Evolutionary conservation across 192 early-diverging fungal species (phyloP).

Genomic region (Coemansia sp.): DNA sequence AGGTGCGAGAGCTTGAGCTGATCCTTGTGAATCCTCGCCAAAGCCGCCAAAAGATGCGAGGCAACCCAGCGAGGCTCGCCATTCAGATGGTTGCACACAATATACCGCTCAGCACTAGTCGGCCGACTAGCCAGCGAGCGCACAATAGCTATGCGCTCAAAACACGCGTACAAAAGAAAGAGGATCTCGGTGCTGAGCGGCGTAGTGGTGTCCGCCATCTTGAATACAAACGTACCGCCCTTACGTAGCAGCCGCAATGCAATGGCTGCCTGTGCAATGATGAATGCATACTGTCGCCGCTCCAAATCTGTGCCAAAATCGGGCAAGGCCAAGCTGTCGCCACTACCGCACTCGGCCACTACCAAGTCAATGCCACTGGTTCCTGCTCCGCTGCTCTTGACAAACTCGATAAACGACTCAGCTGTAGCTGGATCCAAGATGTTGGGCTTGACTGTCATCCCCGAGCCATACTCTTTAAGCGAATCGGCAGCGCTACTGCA

Average conservation of each 20-base stretch:
- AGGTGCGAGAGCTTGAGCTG: conserved; percentile 39
- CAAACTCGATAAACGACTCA: conserved; percentile 26
- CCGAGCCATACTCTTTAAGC: neutral
- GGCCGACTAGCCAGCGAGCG: conserved; percentile 22
- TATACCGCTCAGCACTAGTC: conserved; percentile 28
- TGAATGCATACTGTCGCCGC: conserved; percentile 26
- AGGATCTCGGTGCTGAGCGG: conserved; percentile 44
- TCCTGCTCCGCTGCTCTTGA: neutral
- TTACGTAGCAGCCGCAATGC: conserved; percentile 21
- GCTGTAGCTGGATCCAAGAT: conserved; percentile 19
- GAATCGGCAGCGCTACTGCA: neutral
- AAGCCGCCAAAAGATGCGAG: conserved; percentile 20
- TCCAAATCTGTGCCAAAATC: conserved; percentile 18
- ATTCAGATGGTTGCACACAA: conserved; percentile 29
- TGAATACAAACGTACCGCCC: conserved; percentile 46
- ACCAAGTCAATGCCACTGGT: conserved; percentile 35
- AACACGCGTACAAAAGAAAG: conserved; percentile 32
- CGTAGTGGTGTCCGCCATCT: conserved; percentile 22
- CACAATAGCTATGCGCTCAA: conserved; percentile 40
- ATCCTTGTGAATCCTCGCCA: conserved; percentile 22
- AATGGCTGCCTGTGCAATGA: conserved; percentile 30
- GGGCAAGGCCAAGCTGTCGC: neutral
- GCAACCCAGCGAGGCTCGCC: conserved; percentile 18
- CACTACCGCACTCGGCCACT: conserved; percentile 13
- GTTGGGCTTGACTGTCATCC: neutral